Conservation (phyloP, 371 early-diverging fungal species). For the Gilbertella persicaria region DNA sequence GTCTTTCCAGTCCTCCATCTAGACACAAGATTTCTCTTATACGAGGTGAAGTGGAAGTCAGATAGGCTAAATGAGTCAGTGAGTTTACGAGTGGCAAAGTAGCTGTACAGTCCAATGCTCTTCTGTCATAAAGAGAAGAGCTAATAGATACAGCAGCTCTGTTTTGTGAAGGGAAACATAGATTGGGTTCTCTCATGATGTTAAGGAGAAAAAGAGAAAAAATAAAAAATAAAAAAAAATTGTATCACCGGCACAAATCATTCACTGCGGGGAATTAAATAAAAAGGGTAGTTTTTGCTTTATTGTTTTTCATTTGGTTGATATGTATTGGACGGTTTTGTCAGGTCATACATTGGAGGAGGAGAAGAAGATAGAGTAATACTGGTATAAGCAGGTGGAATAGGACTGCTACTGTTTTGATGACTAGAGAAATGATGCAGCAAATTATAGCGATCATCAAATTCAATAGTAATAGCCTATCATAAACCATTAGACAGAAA, state of each 20-base stretch:
- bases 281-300: background rate
- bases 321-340: conserved; percentile 28
- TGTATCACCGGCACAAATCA: no score
- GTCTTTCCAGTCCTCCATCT: conserved; percentile 88
- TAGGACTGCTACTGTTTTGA: conserved; percentile 4
- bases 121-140: conserved; percentile 83
- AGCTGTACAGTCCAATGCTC: conserved; percentile 89
- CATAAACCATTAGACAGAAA: conserved; percentile 2
- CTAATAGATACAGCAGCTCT: conserved; percentile 82
- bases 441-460: conserved; percentile 43
- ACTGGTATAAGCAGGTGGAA: conserved; percentile 27
- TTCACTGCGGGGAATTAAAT: no score
- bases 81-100: conserved; percentile 84
- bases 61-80: conserved; percentile 82
- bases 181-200: conserved; percentile 81
- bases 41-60: conserved; percentile 80
- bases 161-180: conserved; percentile 73
- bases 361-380: conserved; percentile 9
- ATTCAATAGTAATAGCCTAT: conserved; percentile 46
- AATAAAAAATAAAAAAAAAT: conserved; percentile 4
- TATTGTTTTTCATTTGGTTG: conserved; percentile 31
- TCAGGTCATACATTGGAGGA: conserved; percentile 8
- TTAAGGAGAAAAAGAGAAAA: conserved; percentile 3
- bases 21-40: conserved; percentile 79
- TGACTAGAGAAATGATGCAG: conserved; percentile 37